Percentiles rank a stretch among this genome's conserved stretches.
These are phyloP conservation scores for Mortierella sp. DNA, from an alignment of 371 early-diverging fungal genomes.

Conservation along the genomic window DNA sequence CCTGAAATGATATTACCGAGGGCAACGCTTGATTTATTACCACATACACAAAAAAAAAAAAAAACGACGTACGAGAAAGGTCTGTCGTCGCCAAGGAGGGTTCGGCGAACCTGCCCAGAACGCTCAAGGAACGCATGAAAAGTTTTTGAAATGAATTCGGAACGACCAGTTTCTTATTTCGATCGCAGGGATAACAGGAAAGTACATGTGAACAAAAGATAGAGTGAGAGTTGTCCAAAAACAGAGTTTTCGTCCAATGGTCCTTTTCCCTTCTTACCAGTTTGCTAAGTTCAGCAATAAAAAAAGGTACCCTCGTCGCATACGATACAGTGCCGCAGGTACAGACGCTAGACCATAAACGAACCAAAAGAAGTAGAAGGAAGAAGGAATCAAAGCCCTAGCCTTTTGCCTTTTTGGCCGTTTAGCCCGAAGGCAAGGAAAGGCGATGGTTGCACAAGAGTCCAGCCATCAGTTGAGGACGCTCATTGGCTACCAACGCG, in stretches of 20 bases:
- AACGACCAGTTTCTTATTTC: not conserved
- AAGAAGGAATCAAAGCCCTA: not conserved
- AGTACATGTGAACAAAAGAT: not conserved
- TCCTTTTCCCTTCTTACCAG: not conserved
- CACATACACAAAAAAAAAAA: not conserved
- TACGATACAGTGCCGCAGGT: not conserved
- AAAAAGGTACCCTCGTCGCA: not conserved
- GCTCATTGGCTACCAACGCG: conserved; percentile 10
- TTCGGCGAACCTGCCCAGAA: not conserved
- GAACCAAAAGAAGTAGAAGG: not conserved
- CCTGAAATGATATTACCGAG: conserved; percentile 2
- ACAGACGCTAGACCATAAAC: not conserved
- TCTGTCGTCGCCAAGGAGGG: not conserved
- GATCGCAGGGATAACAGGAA: not conserved
- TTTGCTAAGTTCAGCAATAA: not conserved
- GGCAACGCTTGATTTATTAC: not conserved
- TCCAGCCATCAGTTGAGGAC: not conserved
- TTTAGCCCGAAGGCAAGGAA: not conserved
- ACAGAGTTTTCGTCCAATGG: conserved; percentile 8
- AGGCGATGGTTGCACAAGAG: not conserved
- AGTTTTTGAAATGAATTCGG: not conserved
- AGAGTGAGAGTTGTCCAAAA: not conserved
- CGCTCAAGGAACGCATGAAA: not conserved
- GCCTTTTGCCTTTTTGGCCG: conserved; percentile 5
- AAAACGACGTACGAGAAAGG: not conserved